phyloP scores from a whole-genome alignment of 2,329 filamentous ascomycete genomes.

The Calonectria hongkongensis region DNA sequence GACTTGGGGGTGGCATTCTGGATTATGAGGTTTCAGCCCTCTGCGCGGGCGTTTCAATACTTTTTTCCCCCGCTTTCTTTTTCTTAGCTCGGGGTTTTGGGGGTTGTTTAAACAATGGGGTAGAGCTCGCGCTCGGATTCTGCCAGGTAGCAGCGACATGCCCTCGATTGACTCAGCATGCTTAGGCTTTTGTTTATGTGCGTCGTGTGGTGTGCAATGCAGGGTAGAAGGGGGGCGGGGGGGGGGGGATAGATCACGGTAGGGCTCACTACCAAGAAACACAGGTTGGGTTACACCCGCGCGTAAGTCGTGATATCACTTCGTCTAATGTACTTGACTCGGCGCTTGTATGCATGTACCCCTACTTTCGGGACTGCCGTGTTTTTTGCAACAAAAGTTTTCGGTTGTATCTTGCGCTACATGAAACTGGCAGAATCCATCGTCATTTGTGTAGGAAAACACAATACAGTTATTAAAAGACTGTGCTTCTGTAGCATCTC shows the following conservation, averaged over 20 bases:
- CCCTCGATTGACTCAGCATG: constrained; percentile 16
- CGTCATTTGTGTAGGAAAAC: neutral
- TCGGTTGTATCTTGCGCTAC: constrained; percentile 8
- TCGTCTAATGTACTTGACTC: neutral
- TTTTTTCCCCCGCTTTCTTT: neutral
- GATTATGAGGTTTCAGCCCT: neutral
- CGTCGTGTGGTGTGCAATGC: neutral
- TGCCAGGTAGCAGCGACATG: constrained; percentile 26
- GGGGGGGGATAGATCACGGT: neutral
- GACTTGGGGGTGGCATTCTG: neutral
- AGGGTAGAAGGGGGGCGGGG: neutral
- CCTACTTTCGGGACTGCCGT: neutral
- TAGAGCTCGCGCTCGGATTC: constrained; percentile 43
- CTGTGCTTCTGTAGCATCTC: too few relatives aligned
- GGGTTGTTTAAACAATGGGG: constrained; percentile 22
- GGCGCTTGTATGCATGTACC: neutral
- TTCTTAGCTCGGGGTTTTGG: constrained; percentile 1
- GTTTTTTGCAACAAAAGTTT: neutral
- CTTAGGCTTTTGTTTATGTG: neutral
- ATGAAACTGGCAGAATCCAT: neutral
- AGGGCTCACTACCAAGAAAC: constrained; percentile 17
- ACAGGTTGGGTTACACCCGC: constrained; percentile 19
- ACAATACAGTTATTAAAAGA: too few relatives aligned
- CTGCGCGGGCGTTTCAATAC: neutral
- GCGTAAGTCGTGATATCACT: constrained; percentile 17